phyloP scores from a whole-genome alignment of 306 rosid genomes.

The Ammopiptanthus mongolicus region DNA sequence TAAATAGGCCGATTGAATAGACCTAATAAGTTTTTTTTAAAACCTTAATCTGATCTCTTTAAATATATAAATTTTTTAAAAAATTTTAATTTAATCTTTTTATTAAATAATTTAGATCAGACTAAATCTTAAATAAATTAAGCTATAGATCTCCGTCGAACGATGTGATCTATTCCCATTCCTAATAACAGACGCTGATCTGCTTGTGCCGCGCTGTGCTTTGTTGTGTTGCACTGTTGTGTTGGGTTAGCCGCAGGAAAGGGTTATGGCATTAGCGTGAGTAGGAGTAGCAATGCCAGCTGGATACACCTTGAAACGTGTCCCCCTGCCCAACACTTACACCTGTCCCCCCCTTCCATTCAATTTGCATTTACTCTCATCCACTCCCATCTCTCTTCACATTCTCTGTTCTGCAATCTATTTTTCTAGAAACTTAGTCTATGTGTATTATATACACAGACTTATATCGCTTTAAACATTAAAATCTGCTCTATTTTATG shows the following conservation, averaged over 20 bases:
- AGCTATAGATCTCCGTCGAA: too few species aligned
- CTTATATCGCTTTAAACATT: too few species aligned
- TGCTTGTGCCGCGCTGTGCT: neutral
- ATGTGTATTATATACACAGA: neutral
- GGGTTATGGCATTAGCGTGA: slow-evolving; percentile 39
- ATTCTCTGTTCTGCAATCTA: neutral
- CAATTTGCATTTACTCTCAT: neutral
- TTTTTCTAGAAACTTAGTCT: neutral
- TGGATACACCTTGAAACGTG: slow-evolving; percentile 44
- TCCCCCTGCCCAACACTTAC: slow-evolving; percentile 29
- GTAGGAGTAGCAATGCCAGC: slow-evolving; percentile 39
- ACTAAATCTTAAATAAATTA: too few species aligned
- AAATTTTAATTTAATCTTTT: too few species aligned
- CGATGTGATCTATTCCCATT: too few species aligned
- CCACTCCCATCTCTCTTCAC: neutral
- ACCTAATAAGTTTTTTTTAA: too few species aligned
- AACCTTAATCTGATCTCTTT: too few species aligned
- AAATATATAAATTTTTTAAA: too few species aligned
- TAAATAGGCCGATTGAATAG: too few species aligned
- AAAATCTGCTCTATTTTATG: too few species aligned
- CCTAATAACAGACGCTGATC: neutral
- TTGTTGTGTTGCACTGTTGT: neutral
- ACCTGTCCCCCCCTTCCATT: neutral
- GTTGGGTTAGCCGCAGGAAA: slow-evolving; percentile 18
- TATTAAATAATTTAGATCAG: too few species aligned